Evolutionary conservation across 805 yeast species (phyloP).

Genomic region (Priceomyces haplophilus): DNA sequence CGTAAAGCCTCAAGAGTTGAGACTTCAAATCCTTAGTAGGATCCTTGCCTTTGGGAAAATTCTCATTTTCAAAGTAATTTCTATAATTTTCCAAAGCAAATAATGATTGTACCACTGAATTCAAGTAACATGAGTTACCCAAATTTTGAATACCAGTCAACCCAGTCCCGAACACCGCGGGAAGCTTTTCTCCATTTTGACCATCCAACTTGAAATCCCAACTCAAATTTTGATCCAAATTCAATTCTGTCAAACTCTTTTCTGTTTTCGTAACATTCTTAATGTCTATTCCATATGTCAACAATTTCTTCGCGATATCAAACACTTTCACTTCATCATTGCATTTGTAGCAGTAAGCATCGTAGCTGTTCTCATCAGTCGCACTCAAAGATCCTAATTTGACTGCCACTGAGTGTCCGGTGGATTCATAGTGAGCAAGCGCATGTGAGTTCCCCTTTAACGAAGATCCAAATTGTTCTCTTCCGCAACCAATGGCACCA

Average conservation of each 20-base stretch:
- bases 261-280: slow-evolving; percentile 65
- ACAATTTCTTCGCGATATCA: slow-evolving; percentile 44
- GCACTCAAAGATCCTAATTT: slow-evolving; percentile 85
- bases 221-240: slow-evolving; percentile 85
- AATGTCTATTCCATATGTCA: slow-evolving; percentile 66
- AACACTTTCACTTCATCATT: slow-evolving; percentile 86
- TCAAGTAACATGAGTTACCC: slow-evolving; percentile 91
- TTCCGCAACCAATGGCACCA: slow-evolving; percentile 92
- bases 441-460: slow-evolving; percentile 92
- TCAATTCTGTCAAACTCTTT: slow-evolving; percentile 82
- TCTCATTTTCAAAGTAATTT: slow-evolving; percentile 36
- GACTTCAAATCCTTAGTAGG: slow-evolving; percentile 67
- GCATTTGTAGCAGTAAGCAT: slow-evolving; percentile 84
- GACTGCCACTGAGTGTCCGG: slow-evolving; percentile 78
- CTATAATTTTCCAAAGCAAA: slow-evolving; percentile 43
- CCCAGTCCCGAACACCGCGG: slow-evolving; percentile 70
- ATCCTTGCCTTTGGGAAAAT: slow-evolving; percentile 32
- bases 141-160: slow-evolving; percentile 83
- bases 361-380: slow-evolving; percentile 57
- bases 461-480: slow-evolving; percentile 89
- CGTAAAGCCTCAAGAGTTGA: slow-evolving; percentile 75
- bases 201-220: slow-evolving; percentile 89
- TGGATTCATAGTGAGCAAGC: slow-evolving; percentile 56
- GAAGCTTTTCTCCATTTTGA: slow-evolving; percentile 60
- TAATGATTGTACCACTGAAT: slow-evolving; percentile 74